Percentiles rank a stretch among this genome's conserved stretches.
Evolutionary conservation across 129 eudicot species (phyloP).

Genomic region (Cynara cardunculus): DNA sequence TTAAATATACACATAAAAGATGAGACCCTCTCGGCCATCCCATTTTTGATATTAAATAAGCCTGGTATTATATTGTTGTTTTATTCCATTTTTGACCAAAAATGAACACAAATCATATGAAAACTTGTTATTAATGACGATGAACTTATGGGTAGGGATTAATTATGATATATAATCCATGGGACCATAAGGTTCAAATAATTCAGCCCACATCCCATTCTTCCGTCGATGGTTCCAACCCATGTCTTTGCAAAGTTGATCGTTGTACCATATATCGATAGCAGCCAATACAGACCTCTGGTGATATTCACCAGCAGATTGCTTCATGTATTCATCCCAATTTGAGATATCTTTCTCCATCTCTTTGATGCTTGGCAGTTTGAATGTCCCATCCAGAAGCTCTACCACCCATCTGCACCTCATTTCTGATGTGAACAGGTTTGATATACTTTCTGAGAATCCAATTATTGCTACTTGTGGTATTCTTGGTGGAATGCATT

Average conservation of each 20-base stretch:
- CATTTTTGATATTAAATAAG: too few species aligned
- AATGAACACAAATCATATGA: too few species aligned
- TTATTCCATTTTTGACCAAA: too few species aligned
- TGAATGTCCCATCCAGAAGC: slow-evolving; percentile 49
- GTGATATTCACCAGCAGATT: slow-evolving; percentile 42
- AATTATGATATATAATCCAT: slow-evolving; percentile 34
- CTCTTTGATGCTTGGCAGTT: slow-evolving; percentile 50
- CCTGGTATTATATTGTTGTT: too few species aligned
- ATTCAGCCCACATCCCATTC: slow-evolving; percentile 46
- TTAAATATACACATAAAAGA: too few species aligned
- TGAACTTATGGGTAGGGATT: slow-evolving; percentile 20
- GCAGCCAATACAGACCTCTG: slow-evolving; percentile 48
- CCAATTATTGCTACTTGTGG: slow-evolving; percentile 75
- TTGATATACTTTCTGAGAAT: slow-evolving; percentile 56
- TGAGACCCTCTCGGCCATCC: too few species aligned
- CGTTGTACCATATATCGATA: slow-evolving; percentile 63
- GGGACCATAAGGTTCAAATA: slow-evolving; percentile 64
- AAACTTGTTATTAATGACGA: too few species aligned
- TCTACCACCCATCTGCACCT: slow-evolving; percentile 62
- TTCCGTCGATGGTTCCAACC: slow-evolving; percentile 53
- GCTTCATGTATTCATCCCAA: slow-evolving; percentile 63
- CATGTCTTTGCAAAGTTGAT: slow-evolving; percentile 63
- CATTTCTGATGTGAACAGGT: slow-evolving; percentile 64
- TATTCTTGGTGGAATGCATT: slow-evolving; percentile 65
- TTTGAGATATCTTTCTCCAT: slow-evolving; percentile 59